These are phyloP conservation scores for Vinca minor DNA, from an alignment of 257 asterid species.

Conservation along the genomic window DNA sequence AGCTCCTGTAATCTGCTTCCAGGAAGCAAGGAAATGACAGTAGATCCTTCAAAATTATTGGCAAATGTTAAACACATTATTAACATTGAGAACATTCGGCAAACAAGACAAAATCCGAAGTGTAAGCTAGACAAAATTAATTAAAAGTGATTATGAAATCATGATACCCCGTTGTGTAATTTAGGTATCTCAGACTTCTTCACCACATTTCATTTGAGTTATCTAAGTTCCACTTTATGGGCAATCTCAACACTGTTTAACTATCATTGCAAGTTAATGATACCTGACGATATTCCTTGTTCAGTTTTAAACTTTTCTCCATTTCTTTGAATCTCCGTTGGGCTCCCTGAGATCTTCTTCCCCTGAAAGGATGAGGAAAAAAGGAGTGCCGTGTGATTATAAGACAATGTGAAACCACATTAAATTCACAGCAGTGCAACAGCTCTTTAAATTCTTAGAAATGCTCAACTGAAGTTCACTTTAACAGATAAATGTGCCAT, in stretches of 20 bases:
- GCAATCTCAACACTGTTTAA: neutral
- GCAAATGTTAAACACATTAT: neutral
- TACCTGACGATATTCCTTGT: conserved; percentile 68
- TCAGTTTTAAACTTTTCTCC: conserved; percentile 50
- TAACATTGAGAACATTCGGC: neutral
- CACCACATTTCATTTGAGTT: neutral
- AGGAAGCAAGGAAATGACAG: conserved; percentile 69
- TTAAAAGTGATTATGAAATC: neutral
- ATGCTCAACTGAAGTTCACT: neutral
- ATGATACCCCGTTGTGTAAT: neutral
- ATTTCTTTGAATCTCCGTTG: conserved; percentile 49
- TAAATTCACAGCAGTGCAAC: neutral
- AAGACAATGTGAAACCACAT: neutral
- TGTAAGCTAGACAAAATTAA: neutral
- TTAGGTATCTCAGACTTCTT: neutral
- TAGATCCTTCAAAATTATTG: conserved; percentile 44
- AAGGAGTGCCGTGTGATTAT: neutral
- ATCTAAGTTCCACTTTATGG: neutral
- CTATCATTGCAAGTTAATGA: neutral
- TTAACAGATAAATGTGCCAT: neutral
- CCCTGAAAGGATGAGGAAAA: conserved; percentile 23
- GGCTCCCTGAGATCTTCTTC: conserved; percentile 26
- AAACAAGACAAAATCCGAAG: neutral
- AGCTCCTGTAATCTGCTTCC: conserved; percentile 98
- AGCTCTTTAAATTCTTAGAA: neutral